Evolutionary conservation across 225 moss, liverwort and hornwort species (phyloP), one percentile per base, ranked within the genome.

Genomic region (Anthoceros angustus): DNA sequence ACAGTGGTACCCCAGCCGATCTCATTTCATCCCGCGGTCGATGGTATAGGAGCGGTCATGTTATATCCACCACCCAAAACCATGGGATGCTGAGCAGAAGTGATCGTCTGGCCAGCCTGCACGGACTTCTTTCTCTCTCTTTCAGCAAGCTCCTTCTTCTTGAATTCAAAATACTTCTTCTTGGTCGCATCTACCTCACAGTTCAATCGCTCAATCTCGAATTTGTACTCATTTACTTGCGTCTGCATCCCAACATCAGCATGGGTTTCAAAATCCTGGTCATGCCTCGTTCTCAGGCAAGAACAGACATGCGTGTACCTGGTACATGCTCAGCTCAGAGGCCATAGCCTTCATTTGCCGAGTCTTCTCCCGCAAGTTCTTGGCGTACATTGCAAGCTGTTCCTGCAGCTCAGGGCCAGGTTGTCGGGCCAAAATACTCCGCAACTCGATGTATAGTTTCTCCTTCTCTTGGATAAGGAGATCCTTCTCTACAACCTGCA

Each of bases 401-500:
- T 80, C 79, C 71, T 74, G 73, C 3, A 67, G 62, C 69, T 86
- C 80, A 16, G 79, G 74, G 61, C 77, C 77, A 0, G 86, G 81
- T 68, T 86, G 89, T 10, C 75, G 78, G 32, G 79, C 79, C 71
- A 89, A 40, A 62, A 89, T 84, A 55, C 72, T 84, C 65, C 74
- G 69, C 66, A 89, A 67, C 71, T 89, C 78, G 63, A 84, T 80
- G 26, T 84, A 89, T 8, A 86, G 60, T 70, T 84, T 89, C 70
- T 89, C 89, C 64, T 89, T 89, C 49, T 84, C 89, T 68, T 84
- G 79, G 65, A 89, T 89, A 42, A 83, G 62, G 10, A 84, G 20
- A 49, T 89, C 84, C 63, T 89, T 89, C 70, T 84, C 83, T 8
- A 81, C 82, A 45, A 89, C 84, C 89, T 89, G 71, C 48, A 32